Conservation (phyloP, 2,329 filamentous ascomycete genomes). For the Periconia digitata region DNA sequence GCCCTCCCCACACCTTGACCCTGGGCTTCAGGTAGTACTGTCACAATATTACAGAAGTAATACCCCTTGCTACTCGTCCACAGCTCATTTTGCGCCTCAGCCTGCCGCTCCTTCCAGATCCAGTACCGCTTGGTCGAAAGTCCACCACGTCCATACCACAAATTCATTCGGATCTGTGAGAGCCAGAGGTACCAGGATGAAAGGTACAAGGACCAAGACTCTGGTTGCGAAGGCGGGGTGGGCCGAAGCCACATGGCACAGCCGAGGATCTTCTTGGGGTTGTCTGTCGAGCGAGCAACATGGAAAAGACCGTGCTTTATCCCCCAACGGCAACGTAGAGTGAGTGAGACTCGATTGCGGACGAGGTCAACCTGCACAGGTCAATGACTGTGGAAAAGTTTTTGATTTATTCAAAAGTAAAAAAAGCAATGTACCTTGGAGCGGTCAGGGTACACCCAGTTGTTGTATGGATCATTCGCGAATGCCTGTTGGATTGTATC, state of each 20-base stretch:
- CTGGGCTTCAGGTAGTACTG: conserved; percentile 66
- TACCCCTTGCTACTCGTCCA: conserved; percentile 70
- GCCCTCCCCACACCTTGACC: conserved; percentile 66
- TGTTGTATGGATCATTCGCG: conserved; percentile 66
- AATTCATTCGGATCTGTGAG: conserved; percentile 67
- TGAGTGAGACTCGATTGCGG: conserved; percentile 65
- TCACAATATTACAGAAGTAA: conserved; percentile 77
- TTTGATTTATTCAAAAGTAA: no score
- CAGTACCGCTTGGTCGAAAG: conserved; percentile 69
- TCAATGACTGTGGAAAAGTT: conserved; percentile 1
- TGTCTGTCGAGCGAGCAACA: conserved; percentile 63
- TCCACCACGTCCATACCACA: conserved; percentile 69
- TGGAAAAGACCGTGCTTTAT: conserved; percentile 70
- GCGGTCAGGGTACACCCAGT: conserved; percentile 64
- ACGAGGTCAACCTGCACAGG: conserved; percentile 56
- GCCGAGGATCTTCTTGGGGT: conserved; percentile 59
- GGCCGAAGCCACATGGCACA: conserved; percentile 74
- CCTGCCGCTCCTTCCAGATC: conserved; percentile 71
- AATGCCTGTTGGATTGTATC: conserved; percentile 68
- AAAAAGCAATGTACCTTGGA: conserved; percentile 49
- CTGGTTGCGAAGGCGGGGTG: conserved; percentile 47
- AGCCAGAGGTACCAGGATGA: conserved; percentile 68
- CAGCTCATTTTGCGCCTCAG: conserved; percentile 60
- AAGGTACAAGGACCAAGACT: conserved; percentile 64
- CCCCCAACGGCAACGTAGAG: conserved; percentile 68